phyloP scores from a whole-genome alignment of 768 basidiomycete genomes.

The Cyclocybe cylindracea region DNA sequence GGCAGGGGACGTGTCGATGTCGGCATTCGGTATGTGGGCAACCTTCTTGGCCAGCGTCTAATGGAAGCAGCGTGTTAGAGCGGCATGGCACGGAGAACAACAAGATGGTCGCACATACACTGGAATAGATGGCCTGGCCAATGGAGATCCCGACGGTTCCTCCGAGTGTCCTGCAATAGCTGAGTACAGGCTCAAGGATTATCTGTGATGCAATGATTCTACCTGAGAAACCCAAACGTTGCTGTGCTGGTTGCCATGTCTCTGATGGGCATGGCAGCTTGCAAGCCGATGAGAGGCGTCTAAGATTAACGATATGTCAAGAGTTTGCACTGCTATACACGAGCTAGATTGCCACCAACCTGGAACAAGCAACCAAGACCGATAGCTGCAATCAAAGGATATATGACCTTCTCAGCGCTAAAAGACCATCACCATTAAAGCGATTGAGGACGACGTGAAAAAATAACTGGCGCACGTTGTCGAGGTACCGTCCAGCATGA shows the following conservation, averaged over 20 bases:
- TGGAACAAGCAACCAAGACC: conserved; percentile 72
- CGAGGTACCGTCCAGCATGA: conserved; percentile 58
- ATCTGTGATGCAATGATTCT: conserved; percentile 9
- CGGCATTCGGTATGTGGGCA: conserved; percentile 31
- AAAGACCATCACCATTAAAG: conserved; percentile 1
- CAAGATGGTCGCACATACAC: conserved; percentile 37
- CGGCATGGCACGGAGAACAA: not conserved
- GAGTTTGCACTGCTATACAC: not conserved
- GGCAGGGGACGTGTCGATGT: conserved; percentile 38
- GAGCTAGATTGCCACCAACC: conserved; percentile 24
- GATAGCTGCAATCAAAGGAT: conserved; percentile 63
- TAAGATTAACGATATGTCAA: conserved; percentile 21
- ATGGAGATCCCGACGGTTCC: conserved; percentile 77
- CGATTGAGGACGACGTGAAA: not conserved
- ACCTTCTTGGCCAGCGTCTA: conserved; percentile 41
- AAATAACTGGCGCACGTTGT: conserved; percentile 39
- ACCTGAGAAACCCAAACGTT: conserved; percentile 72
- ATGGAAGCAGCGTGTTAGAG: not conserved
- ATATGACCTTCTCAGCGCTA: conserved; percentile 67
- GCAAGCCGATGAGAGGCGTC: conserved; percentile 71
- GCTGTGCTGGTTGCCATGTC: conserved; percentile 85
- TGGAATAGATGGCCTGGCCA: conserved; percentile 71
- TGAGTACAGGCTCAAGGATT: conserved; percentile 3
- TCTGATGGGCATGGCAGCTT: conserved; percentile 85
- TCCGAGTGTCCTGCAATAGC: conserved; percentile 55